These are phyloP conservation scores for Leonotis leonurus DNA, from an alignment of 257 asterid species.

Conservation along the genomic window DNA sequence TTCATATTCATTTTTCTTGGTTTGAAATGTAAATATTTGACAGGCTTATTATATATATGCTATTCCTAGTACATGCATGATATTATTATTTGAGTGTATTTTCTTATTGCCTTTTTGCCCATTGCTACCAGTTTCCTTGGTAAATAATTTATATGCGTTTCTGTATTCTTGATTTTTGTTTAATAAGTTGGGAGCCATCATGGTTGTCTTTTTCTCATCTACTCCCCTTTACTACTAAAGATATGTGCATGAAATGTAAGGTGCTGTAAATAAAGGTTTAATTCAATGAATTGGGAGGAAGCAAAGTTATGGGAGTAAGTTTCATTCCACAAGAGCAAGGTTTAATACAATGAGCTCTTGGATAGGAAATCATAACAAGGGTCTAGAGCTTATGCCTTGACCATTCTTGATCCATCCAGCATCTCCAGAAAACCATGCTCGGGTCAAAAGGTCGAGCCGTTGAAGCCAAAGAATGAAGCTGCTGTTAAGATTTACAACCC, in stretches of 20 bases:
- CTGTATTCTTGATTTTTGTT: neutral
- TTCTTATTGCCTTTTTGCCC: neutral
- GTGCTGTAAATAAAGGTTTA: neutral
- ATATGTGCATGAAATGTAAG: no score
- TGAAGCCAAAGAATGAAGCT: slow-evolving; percentile 84
- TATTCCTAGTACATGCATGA: neutral
- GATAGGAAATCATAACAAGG: neutral
- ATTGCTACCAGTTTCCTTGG: neutral
- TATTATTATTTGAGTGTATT: neutral
- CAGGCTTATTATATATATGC: neutral
- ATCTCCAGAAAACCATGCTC: neutral
- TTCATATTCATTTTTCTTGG: neutral
- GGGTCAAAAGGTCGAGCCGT: slow-evolving; percentile 72
- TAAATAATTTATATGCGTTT: neutral
- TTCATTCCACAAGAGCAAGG: no score
- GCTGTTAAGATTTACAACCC: no score
- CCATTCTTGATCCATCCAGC: neutral
- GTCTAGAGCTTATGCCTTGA: neutral
- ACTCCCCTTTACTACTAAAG: no score
- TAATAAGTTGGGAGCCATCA: neutral
- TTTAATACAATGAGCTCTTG: neutral
- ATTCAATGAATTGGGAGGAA: neutral
- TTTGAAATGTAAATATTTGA: neutral
- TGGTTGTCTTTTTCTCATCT: neutral
- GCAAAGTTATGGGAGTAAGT: neutral